phyloP scores from a whole-genome alignment of 2,329 filamentous ascomycete genomes.

The Aspergillus sergii region DNA sequence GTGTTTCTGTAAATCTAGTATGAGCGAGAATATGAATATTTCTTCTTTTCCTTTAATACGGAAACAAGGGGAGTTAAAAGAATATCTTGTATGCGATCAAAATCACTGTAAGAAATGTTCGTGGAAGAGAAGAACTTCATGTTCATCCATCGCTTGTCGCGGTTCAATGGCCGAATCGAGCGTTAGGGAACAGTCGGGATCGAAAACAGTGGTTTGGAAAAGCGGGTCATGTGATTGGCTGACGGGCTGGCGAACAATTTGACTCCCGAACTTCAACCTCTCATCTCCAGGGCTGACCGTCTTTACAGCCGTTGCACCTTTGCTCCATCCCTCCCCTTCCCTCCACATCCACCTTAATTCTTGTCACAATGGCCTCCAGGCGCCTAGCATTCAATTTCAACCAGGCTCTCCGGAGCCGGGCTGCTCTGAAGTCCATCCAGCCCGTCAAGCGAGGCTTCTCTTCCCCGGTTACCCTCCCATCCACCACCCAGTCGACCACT shows the following conservation, averaged over 20 bases:
- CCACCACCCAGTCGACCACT: slow-evolving; percentile 92
- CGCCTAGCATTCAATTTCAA: slow-evolving; percentile 94
- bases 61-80: neutral
- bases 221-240: slow-evolving; percentile 49
- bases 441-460: slow-evolving; percentile 85
- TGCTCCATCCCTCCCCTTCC: slow-evolving; percentile 50
- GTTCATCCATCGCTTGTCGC: neutral
- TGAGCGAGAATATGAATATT: neutral
- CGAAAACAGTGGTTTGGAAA: slow-evolving; percentile 40
- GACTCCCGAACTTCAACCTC: slow-evolving; percentile 48
- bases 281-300: slow-evolving; percentile 36
- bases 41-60: neutral
- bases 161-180: slow-evolving; percentile 4
- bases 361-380: slow-evolving; percentile 81
- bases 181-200: slow-evolving; percentile 36
- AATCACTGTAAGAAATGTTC: neutral
- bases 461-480: slow-evolving; percentile 72
- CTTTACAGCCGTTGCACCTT: slow-evolving; percentile 30
- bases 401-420: slow-evolving; percentile 84
- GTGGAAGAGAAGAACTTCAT: neutral
- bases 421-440: slow-evolving; percentile 76
- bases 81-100: neutral
- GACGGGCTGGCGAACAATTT: slow-evolving; percentile 47
- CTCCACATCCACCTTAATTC: slow-evolving; percentile 37
- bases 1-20: neutral